These are phyloP conservation scores for Berkeleyomyces rouxiae DNA, from an alignment of 2,329 filamentous ascomycete species.

Conservation along the genomic window DNA sequence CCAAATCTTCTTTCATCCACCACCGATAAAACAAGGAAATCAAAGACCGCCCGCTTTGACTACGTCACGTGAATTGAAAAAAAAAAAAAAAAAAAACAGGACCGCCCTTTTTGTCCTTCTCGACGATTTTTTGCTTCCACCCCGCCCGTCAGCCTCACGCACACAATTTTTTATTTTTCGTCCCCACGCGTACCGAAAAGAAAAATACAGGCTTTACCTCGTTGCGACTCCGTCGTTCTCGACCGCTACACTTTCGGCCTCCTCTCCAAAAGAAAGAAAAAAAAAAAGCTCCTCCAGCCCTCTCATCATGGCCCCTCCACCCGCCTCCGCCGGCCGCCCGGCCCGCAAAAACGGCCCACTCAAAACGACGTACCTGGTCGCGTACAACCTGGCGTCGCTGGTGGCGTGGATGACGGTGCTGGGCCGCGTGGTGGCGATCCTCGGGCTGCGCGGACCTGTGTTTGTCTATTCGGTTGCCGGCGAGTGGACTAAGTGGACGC, in stretches of 20 bases:
- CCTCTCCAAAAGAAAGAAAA: not conserved
- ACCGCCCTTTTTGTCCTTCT: not conserved
- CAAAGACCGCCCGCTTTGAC: too few relatives aligned
- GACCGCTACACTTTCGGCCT: not conserved
- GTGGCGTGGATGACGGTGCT: conserved; percentile 66
- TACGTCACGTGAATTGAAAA: too few relatives aligned
- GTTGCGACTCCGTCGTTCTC: too few relatives aligned
- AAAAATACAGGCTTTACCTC: too few relatives aligned
- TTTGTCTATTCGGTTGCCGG: conserved; percentile 46
- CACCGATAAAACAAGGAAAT: too few relatives aligned
- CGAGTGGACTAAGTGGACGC: conserved; percentile 58
- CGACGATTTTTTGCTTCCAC: not conserved
- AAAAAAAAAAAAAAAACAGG: not conserved
- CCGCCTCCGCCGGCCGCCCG: conserved; percentile 16
- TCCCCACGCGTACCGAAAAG: too few relatives aligned
- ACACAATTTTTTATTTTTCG: too few relatives aligned
- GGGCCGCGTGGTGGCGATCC: conserved; percentile 42
- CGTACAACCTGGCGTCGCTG: conserved; percentile 71
- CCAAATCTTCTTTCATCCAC: too few relatives aligned
- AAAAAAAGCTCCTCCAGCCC: not conserved
- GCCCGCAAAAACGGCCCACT: conserved; percentile 17
- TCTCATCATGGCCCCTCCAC: not conserved
- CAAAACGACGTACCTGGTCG: conserved; percentile 55
- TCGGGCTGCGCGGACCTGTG: conserved; percentile 36
- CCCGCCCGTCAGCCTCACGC: too few relatives aligned